A percentile compares a stretch with the other conserved stretches of the same genome.
phyloP scores from a whole-genome alignment of 768 basidiomycete genomes.

The Lactarius pseudohatsudake region DNA sequence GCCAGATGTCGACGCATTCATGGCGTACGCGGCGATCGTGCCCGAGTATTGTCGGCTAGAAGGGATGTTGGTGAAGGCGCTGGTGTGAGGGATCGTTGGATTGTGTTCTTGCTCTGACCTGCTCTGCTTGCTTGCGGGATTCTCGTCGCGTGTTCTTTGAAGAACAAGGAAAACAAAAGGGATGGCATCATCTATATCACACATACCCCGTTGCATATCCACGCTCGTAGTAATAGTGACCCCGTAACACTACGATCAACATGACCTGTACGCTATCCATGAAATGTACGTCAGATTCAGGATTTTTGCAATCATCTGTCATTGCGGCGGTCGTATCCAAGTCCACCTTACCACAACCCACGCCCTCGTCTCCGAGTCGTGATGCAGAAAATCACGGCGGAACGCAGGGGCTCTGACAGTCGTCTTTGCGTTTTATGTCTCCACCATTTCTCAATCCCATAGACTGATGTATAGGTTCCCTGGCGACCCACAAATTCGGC shows the following conservation, averaged over 20 bases:
- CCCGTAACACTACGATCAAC: not conserved
- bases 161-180: slow-evolving; percentile 12
- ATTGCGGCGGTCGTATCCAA: no score
- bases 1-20: slow-evolving; percentile 79
- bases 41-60: slow-evolving; percentile 82
- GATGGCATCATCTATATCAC: slow-evolving; percentile 17
- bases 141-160: slow-evolving; percentile 5
- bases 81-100: slow-evolving; percentile 39
- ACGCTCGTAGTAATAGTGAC: not conserved
- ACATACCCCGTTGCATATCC: slow-evolving; percentile 15
- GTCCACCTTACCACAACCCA: not conserved
- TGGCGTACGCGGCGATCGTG: slow-evolving; percentile 83
- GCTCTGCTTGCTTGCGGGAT: slow-evolving; percentile 24
- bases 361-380: not conserved
- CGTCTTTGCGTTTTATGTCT: not conserved
- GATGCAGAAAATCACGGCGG: not conserved
- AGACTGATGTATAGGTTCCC: not conserved
- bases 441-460: not conserved
- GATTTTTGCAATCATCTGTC: not conserved
- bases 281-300: not conserved
- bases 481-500: no score
- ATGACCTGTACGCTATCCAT: slow-evolving; percentile 12
- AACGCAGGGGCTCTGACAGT: not conserved
- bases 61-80: slow-evolving; percentile 67
- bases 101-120: slow-evolving; percentile 21